Percentiles rank a stretch among this genome's conserved stretches.
Conservation (phyloP, 2,329 filamentous ascomycete species). For the Hortaea werneckii region DNA sequence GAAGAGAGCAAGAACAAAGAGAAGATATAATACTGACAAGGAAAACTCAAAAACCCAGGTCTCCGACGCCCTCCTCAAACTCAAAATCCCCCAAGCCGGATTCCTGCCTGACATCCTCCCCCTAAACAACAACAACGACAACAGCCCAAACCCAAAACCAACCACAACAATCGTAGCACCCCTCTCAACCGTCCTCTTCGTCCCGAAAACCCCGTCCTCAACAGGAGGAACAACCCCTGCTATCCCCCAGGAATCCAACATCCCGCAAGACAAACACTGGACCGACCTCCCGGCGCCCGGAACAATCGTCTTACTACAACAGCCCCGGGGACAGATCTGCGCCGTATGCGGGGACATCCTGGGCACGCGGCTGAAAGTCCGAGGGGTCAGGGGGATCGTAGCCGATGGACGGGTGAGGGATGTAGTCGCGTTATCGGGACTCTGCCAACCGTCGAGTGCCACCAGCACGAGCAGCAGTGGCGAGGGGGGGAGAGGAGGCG, state of each 20-base stretch:
- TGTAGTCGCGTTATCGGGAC: slow-evolving; percentile 41
- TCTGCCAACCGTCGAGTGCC: slow-evolving; percentile 23
- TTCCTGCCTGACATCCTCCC: slow-evolving; percentile 50
- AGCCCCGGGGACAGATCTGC: slow-evolving; percentile 55
- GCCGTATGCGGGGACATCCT: slow-evolving; percentile 70
- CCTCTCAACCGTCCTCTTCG: slow-evolving; percentile 54
- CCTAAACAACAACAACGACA: no score
- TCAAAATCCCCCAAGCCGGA: slow-evolving; percentile 56
- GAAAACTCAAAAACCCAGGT: slow-evolving; percentile 35
- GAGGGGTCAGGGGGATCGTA: slow-evolving; percentile 52
- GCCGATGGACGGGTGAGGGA: slow-evolving; percentile 61
- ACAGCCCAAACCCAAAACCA: slow-evolving; percentile 13
- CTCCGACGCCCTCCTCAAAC: slow-evolving; percentile 62
- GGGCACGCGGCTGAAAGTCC: slow-evolving; percentile 55
- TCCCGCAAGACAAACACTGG: slow-evolving; percentile 54
- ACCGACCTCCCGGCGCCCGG: slow-evolving; percentile 52
- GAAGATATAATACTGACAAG: no score
- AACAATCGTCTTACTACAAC: slow-evolving; percentile 56
- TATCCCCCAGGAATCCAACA: no score
- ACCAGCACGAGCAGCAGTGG: neutral
- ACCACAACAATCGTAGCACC: slow-evolving; percentile 35
- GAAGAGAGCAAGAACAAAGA: no score
- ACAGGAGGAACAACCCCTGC: no score
- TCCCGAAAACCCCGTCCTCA: slow-evolving; percentile 46
- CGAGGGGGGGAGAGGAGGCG: neutral